Evolutionary conservation across 2,329 filamentous ascomycete genomes (phyloP).

Genomic region (Colletotrichum costaricense): DNA sequence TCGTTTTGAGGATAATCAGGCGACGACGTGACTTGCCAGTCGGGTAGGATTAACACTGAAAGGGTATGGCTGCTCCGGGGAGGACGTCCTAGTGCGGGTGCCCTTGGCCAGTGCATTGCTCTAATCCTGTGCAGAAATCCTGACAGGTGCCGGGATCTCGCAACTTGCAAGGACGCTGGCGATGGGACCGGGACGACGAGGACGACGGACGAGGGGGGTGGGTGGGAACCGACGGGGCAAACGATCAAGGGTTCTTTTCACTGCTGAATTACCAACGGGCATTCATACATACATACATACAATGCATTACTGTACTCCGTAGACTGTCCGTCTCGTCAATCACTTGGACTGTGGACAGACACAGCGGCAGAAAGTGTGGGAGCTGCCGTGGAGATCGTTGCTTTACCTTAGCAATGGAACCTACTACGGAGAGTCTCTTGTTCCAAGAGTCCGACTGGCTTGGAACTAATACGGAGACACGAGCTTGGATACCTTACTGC

Average conservation of each 20-base stretch:
- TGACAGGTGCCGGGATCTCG: conserved; percentile 30
- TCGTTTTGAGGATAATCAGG: conserved; percentile 33
- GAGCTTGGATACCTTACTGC: background rate
- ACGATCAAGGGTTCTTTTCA: background rate
- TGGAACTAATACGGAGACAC: background rate
- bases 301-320: too few species aligned
- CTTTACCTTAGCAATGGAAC: background rate
- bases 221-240: conserved; percentile 3
- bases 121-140: conserved; percentile 14
- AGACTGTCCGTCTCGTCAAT: background rate
- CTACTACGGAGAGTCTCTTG: background rate
- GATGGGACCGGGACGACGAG: conserved; percentile 15
- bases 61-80: conserved; percentile 31
- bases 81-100: conserved; percentile 28
- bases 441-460: background rate
- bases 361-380: background rate
- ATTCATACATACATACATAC: background rate
- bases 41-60: conserved; percentile 31
- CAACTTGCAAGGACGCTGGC: background rate
- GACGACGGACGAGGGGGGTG: background rate
- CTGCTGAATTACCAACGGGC: background rate
- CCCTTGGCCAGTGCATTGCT: conserved; percentile 27
- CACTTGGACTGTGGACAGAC: too few species aligned
- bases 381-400: background rate
- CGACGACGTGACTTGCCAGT: conserved; percentile 16